Conservation (phyloP, 805 yeast genomes). For the Saturnispora silvae region DNA sequence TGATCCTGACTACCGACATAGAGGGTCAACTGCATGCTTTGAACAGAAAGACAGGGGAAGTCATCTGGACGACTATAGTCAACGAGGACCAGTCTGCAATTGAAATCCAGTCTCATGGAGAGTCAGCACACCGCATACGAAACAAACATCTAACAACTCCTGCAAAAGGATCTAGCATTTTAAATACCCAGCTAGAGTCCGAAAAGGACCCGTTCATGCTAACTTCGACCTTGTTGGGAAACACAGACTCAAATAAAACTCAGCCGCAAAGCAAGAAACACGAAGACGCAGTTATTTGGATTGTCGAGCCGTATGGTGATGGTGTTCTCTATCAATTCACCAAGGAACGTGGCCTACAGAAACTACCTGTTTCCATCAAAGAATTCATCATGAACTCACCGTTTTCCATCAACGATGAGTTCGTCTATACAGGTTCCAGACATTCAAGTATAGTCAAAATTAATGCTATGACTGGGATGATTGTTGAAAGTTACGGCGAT, state of each 20-base stretch:
- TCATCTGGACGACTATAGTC: slow-evolving; percentile 67
- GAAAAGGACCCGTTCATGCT: not conserved
- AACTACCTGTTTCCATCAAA: slow-evolving; percentile 69
- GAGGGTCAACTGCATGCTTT: slow-evolving; percentile 84
- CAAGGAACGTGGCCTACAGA: slow-evolving; percentile 62
- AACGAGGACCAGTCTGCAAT: slow-evolving; percentile 60
- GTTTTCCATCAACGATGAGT: slow-evolving; percentile 70
- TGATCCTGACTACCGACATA: slow-evolving; percentile 64
- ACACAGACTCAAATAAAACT: not conserved
- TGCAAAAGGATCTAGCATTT: not conserved
- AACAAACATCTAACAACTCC: not conserved
- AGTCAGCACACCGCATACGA: not conserved
- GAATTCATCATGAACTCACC: slow-evolving; percentile 79
- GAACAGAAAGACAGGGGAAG: slow-evolving; percentile 61
- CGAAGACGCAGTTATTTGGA: slow-evolving; percentile 44
- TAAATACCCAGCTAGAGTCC: not conserved
- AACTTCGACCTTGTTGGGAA: not conserved
- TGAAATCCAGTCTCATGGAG: slow-evolving; percentile 18
- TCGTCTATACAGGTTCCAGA: slow-evolving; percentile 78
- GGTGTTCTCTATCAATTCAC: slow-evolving; percentile 79
- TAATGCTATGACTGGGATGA: slow-evolving; percentile 63
- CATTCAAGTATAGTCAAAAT: slow-evolving; percentile 67
- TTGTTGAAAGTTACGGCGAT: slow-evolving; percentile 51
- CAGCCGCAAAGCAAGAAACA: not conserved
- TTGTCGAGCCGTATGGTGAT: slow-evolving; percentile 82